phyloP scores from a whole-genome alignment of 23 red algal species.

The Agarophyton chilense region DNA sequence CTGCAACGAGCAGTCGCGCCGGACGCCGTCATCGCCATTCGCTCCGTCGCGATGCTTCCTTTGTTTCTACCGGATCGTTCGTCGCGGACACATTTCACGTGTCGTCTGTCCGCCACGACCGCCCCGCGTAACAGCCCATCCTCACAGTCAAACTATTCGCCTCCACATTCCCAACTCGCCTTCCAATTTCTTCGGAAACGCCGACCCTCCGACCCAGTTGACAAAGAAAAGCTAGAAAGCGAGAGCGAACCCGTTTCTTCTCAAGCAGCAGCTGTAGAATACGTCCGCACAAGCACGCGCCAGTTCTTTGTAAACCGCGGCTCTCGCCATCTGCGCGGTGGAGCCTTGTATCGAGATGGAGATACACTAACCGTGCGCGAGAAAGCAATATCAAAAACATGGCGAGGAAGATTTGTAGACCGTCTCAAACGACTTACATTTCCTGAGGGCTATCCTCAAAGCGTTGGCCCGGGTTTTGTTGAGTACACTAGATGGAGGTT shows the following conservation, averaged over 20 bases:
- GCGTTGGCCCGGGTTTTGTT: conserved; percentile 82
- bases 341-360: conserved; percentile 16
- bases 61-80: neutral
- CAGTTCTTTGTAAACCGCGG: conserved; percentile 63
- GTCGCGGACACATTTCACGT: neutral
- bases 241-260: conserved; percentile 52
- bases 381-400: conserved; percentile 47
- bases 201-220: conserved; percentile 9
- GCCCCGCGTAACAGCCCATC: neutral
- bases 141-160: neutral
- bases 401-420: conserved; percentile 77
- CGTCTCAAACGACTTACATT: conserved; percentile 73
- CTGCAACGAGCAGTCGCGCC: too few species aligned
- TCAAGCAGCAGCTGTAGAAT: conserved; percentile 71
- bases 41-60: neutral
- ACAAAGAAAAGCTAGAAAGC: conserved; percentile 17
- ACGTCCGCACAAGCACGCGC: conserved; percentile 59
- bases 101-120: neutral
- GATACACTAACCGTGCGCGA: conserved; percentile 59
- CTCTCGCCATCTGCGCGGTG: neutral
- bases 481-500: conserved; percentile 89
- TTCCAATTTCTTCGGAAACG: conserved; percentile 23
- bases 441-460: conserved; percentile 89
- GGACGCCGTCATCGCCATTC: neutral
- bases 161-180: neutral